Evolutionary conservation across 805 yeast genomes (phyloP).

Genomic region (Cyberlindnera mississippiensis): DNA sequence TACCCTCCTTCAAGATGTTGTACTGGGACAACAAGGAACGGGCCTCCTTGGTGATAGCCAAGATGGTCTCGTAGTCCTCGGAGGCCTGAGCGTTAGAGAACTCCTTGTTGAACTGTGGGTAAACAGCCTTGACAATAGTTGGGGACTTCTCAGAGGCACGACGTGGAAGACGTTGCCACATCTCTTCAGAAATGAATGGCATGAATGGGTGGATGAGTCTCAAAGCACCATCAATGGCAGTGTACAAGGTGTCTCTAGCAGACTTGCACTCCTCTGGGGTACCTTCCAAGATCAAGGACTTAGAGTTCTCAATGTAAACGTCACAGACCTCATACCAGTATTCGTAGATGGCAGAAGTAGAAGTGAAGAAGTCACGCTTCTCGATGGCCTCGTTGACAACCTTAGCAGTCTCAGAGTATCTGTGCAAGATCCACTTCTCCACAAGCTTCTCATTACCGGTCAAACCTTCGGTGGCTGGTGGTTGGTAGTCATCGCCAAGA

Average conservation of each 20-base stretch:
- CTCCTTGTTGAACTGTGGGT: conserved; percentile 61
- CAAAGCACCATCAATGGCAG: conserved; percentile 87
- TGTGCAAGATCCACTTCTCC: conserved; percentile 95
- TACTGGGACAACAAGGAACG: conserved; percentile 91
- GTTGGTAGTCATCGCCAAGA: conserved; percentile 82
- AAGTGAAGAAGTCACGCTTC: conserved; percentile 80
- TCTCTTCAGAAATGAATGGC: conserved; percentile 96
- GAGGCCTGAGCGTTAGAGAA: conserved; percentile 64
- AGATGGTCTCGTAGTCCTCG: conserved; percentile 74
- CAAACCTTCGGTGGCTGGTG: conserved; percentile 60
- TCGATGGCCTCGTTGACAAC: conserved; percentile 65
- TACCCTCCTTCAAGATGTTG: conserved; percentile 82
- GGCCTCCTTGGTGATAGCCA: conserved; percentile 84
- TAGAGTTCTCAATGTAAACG: conserved; percentile 96
- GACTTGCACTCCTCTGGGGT: conserved; percentile 77
- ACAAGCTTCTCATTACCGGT: conserved; percentile 86
- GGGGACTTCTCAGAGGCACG: conserved; percentile 65
- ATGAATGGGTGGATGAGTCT: conserved; percentile 94
- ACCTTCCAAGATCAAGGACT: conserved; percentile 89
- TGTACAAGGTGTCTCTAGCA: conserved; percentile 92
- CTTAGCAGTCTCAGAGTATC: conserved; percentile 67
- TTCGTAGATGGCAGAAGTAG: conserved; percentile 83
- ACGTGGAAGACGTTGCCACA: conserved; percentile 98
- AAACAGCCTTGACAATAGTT: conserved; percentile 75
- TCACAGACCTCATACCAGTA: conserved; percentile 97